These are phyloP conservation scores for Stachybotrys chartarum DNA, from an alignment of 2,329 filamentous ascomycete species.

Conservation along the genomic window DNA sequence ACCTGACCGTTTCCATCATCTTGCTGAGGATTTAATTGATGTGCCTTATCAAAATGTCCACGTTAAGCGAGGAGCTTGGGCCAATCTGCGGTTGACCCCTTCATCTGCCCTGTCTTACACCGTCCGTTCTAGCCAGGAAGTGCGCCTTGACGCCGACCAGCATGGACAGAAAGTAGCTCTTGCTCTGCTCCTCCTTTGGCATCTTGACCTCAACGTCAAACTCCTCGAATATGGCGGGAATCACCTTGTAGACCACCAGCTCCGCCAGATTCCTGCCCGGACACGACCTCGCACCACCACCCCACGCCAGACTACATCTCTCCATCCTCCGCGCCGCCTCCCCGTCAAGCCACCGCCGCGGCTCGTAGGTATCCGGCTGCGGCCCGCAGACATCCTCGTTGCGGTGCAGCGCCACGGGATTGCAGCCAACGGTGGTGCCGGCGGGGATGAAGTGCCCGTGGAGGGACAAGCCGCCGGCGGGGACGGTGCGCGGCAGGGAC, in stretches of 20 bases:
- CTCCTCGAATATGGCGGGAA: conserved; percentile 31
- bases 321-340: conserved; percentile 32
- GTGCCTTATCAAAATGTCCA: not conserved
- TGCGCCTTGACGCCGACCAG: conserved; percentile 36
- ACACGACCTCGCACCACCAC: conserved; percentile 42
- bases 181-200: conserved; percentile 29
- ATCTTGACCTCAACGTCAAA: conserved; percentile 36
- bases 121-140: conserved; percentile 18
- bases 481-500: conserved; percentile 40
- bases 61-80: not conserved
- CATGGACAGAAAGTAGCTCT: conserved; percentile 46
- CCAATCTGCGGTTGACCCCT: not conserved
- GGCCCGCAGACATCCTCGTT: conserved; percentile 41
- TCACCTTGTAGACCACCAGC: conserved; percentile 37
- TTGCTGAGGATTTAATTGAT: too few relatives aligned
- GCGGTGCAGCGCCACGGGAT: conserved; percentile 41
- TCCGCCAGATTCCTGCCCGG: conserved; percentile 45
- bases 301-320: conserved; percentile 42
- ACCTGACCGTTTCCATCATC: too few relatives aligned
- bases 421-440: conserved; percentile 43
- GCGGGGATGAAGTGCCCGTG: conserved; percentile 33
- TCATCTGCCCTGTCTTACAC: not conserved
- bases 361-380: conserved; percentile 34
- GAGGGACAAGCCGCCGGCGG: conserved; percentile 24
- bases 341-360: conserved; percentile 38